Base-by-base conservation (phyloP, 163 green algal genomes). In the Scenedesmus sp. region DNA sequence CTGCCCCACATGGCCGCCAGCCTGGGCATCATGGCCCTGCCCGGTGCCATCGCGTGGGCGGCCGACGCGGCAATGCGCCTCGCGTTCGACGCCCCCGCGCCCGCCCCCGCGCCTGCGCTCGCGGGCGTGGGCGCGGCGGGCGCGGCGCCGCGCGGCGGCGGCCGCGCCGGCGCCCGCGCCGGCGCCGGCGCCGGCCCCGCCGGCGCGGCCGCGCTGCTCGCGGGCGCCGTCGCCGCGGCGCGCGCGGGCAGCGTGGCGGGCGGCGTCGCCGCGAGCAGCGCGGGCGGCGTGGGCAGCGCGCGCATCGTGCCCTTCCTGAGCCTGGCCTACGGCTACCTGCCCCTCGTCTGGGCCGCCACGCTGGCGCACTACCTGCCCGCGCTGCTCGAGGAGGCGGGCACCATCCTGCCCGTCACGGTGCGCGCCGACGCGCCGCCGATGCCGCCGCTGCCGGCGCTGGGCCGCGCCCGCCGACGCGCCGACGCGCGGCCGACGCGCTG, bases 261-360 rank as follows among this genome's bases (percentile, higher is more conserved):
- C 67, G 17, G 36, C 67, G 33, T n/a, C 7, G 18, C 31, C 67
- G n/a, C 48, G 48, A 50, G 42, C 26, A 28, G 47, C 0, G 36
- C 67, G 33, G n/a, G 6, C 62, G 57, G 36, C 26, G 42, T 28
- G 17, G 24, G 15, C 34, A 26, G 44, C 14, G 24, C 39, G 14
- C 22, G 51, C 64, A 50, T 74, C 58, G 50, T 71, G 28, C 57
- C 85, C 0, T 94, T 95, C 56, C 26, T 91, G 18, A 62, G 82
- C 63, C 45, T 89, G 44, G 78, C 71, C 0, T 95, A 95, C 56
- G 80, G 81, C 31, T 95, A 93, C 74, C 67, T 94, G 75, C 91
- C 85, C 5, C 77, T 95, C 47, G 85, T 93, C 34, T 81, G 74
- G 74, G 60, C 82, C 22, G 82, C 81, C 24, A 89, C 86, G 13